phyloP scores from a whole-genome alignment of 2,329 filamentous ascomycete species.

The Talaromyces sp. region DNA sequence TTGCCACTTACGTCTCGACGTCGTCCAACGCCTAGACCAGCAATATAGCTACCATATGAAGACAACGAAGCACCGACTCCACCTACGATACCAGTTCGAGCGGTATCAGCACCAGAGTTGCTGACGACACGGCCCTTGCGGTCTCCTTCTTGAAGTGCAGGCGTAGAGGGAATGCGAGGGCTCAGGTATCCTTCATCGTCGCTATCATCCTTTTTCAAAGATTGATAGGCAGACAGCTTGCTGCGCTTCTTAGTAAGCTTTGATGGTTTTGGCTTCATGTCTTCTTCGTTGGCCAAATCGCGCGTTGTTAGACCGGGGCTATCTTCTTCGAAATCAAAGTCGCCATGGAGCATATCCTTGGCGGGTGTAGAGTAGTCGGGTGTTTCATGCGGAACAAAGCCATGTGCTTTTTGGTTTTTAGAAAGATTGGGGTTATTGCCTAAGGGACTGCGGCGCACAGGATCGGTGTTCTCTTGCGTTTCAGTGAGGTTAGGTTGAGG shows the following conservation, averaged over 20 bases:
- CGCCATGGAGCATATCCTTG: constrained; percentile 46
- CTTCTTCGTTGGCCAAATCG: constrained; percentile 24
- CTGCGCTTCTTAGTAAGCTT: constrained; percentile 37
- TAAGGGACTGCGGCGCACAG: constrained; percentile 35
- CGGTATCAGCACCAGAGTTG: constrained; percentile 45
- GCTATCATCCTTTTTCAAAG: constrained; percentile 35
- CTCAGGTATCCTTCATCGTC: constrained; percentile 23
- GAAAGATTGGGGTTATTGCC: constrained; percentile 40
- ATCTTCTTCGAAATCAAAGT: constrained; percentile 32
- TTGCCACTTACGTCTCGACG: constrained; percentile 52
- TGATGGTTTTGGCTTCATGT: constrained; percentile 29
- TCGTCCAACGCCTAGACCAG: constrained; percentile 48
- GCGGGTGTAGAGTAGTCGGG: constrained; percentile 22
- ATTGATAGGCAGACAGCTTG: constrained; percentile 37
- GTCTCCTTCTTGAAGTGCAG: constrained; percentile 32
- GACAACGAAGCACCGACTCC: constrained; percentile 35
- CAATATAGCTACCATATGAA: constrained; percentile 48
- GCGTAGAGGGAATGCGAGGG: constrained; percentile 9
- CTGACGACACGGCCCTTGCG: constrained; percentile 49
- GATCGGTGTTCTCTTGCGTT: constrained; percentile 25
- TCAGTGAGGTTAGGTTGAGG: constrained; percentile 37
- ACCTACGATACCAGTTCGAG: constrained; percentile 19
- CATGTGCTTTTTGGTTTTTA: constrained; percentile 26
- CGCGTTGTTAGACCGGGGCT: constrained; percentile 26
- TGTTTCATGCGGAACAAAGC: constrained; percentile 22